Percentiles rank a stretch among this genome's conserved stretches.
These are phyloP conservation scores for Ophiocordyceps robertsii DNA, from an alignment of 2,329 filamentous ascomycete genomes.

Conservation along the genomic window DNA sequence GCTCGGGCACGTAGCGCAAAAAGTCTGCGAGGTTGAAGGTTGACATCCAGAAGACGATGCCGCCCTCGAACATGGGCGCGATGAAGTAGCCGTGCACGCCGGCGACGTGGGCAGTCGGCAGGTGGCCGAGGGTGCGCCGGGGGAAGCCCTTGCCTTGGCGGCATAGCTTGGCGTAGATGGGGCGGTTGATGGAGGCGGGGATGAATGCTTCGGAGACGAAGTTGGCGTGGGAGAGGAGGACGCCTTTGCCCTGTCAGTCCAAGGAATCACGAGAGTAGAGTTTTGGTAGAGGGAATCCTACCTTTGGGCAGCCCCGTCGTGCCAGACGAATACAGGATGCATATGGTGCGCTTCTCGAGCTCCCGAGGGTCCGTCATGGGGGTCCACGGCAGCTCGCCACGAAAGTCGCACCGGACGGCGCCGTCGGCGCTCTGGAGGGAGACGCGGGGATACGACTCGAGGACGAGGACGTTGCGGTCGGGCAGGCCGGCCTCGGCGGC, in stretches of 20 bases:
- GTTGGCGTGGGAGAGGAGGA: conserved; percentile 30
- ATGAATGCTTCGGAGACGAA: conserved; percentile 23
- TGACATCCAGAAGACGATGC: conserved; percentile 48
- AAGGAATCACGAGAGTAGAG: too few species aligned
- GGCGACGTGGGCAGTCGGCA: conserved; percentile 32
- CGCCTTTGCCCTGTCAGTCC: too few species aligned
- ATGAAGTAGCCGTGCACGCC: conserved; percentile 30
- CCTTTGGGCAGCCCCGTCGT: conserved; percentile 33
- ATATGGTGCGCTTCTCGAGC: conserved; percentile 27
- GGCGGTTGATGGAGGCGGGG: conserved; percentile 13
- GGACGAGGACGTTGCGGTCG: conserved; percentile 32
- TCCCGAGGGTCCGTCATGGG: conserved; percentile 33
- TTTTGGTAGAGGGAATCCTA: too few species aligned
- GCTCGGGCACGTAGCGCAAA: conserved; percentile 34
- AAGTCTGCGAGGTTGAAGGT: conserved; percentile 44
- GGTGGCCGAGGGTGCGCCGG: conserved; percentile 25
- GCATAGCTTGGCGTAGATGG: conserved; percentile 13
- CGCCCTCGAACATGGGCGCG: conserved; percentile 26
- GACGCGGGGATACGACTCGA: conserved; percentile 23
- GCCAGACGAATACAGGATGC: conserved; percentile 32
- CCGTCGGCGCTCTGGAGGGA: conserved; percentile 13
- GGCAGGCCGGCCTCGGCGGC: conserved; percentile 31
- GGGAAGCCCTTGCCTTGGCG: conserved; percentile 11
- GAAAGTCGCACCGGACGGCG: conserved; percentile 11
- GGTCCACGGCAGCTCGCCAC: conserved; percentile 33